Base-by-base conservation (phyloP, 2,329 filamentous ascomycete species). In the Claviceps sorghi region DNA sequence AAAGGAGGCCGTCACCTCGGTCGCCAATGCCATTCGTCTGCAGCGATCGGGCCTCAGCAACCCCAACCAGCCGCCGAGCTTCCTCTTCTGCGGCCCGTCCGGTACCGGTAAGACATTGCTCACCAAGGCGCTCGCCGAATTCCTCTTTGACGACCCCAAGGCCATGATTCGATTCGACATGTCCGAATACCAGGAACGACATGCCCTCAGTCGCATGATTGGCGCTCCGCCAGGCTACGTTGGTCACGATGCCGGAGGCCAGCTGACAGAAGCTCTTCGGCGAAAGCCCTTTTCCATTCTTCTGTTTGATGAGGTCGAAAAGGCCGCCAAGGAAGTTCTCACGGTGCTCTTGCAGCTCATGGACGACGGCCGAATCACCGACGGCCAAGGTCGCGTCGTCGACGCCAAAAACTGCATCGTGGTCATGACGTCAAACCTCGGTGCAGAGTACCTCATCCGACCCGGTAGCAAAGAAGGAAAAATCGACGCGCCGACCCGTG, bases 131-230 rank as follows among this genome's bases (percentile, higher is more conserved):
- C 77, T 98, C 54, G 93, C 93, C 48, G 93, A 98, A 68, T 98
- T 98, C 74, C 76, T 98, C 30, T 98, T 98, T 72, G 93, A 98
- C 65, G 93, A 98, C 60, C 73, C 91, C 29, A 96, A 96, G 73
- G 76, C 91, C 36, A 97, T 98, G 93, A 95, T 98, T 61, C 86
- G 93, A 41, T 95, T 98, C 72, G 93, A 98, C 67, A 98, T 98
- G 93, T 97, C 91, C 5, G 93, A 98, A 69, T 98, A 98, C 69
- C 94, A 98, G 69, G 93, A 98, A 70, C 84, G 91, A 5, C 93
- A 98, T 67, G 86, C 91, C 0, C 79, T 98, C 15, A 95, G 88
- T 66, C 83, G 93, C 55, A 96, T 98, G 88, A 98, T 98, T 60
- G 93, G 93, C 65, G 90, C 93, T 21, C 93, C 93, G 21, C 93